Base-by-base conservation (phyloP, 2,329 filamentous ascomycete species). In the Aspergillus flavus region DNA sequence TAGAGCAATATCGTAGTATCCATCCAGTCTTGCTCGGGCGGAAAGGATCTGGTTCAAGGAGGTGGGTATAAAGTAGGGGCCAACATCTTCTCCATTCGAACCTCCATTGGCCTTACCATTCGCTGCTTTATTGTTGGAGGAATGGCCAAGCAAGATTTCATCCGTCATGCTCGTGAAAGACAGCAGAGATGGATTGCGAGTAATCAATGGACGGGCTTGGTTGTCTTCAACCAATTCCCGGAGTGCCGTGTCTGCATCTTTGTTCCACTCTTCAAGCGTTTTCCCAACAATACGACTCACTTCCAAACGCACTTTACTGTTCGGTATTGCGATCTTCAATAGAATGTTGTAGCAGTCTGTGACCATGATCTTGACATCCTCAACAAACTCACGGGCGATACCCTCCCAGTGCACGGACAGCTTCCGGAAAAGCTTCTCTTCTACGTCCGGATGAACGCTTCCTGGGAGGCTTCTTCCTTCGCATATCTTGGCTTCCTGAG, bases 381-480 rank as follows among this genome's bases (percentile, higher is more conserved):
- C 46, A 16, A 50, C 16, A n/a, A 50, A 50, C 14, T 28, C 14
- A 3, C 26, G 46, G 26, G 46, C 46, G 10, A 50, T 50, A 4
- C 23, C 3, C 19, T 50, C 46, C 46, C 46, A 50, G 21, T 65
- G 64, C 6, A 50, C 43, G 2, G 64, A 65, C n/a, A 59, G 58
- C 28, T 54, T 56, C 7, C 60, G 62, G 39, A 64, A 64, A 12
- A 64, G 50, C 32, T 36, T 57, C 19, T 62, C 63, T 41, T 64
- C 66, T 7, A 68, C 59, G 21, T 68, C 65, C 10, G 66, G 61
- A 36, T 61, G 64, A 3, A 68, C 61, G 12, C 39, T 60, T 6
- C 66, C 66, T 6, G 64, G 64, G 9, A 68, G 34, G 34, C 63
- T 61, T 7, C 55, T 57, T 21, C 66, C 64, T 39, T 55, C 54